Base-by-base conservation (phyloP, 257 asterid genomes). In the Solanum virginianum region DNA sequence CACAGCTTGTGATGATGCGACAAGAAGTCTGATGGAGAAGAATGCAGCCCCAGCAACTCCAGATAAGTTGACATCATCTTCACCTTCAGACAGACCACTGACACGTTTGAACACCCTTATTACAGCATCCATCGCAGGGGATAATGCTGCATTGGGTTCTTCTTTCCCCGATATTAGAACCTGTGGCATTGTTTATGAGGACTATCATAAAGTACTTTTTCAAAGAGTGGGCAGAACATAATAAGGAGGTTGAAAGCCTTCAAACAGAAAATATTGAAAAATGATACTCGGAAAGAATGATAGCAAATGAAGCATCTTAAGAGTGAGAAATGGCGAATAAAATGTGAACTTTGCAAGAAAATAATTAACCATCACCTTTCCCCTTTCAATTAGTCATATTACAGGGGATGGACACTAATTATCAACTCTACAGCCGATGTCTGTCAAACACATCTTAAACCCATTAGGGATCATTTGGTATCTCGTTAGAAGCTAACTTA, bases 51-150 rank as follows among this genome's bases (percentile, higher is more conserved):
- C 89, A 86, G 90, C 90, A 82, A 91, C 90, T 54, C 88, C 92
- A 72, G 87, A 60, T 26, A 88, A 74, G 36, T 85, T 85, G 24
- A 80, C 89, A 89, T 88, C 94, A 66, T 88, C 88, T 43, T 87
- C 93, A 88, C 84, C 84, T 87, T 89, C 91, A 82, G 91, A 86
- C 36, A 92, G 87, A 26, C 97, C 97, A 89, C 85, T 88, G 45
- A 94, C 88, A 72, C 97, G 93, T 86, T 91, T 94, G 88, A 91
- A 92, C 80, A 94, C 86, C 89, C 95, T 93, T 77, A 94, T 55
- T 84, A 88, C 86, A 75, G 96, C 97, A 88, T 92, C 96, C 94
- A 94, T 91, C 16, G 98, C 98, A 70, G 98, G 97, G 68, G 97
- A 90, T 51, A 94, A 56, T 32, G 88, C 88, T 83, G 88, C 91